Evolutionary conservation across 495 filamentous ascomycete species (phyloP).

Genomic region (Penicillium lagena): DNA sequence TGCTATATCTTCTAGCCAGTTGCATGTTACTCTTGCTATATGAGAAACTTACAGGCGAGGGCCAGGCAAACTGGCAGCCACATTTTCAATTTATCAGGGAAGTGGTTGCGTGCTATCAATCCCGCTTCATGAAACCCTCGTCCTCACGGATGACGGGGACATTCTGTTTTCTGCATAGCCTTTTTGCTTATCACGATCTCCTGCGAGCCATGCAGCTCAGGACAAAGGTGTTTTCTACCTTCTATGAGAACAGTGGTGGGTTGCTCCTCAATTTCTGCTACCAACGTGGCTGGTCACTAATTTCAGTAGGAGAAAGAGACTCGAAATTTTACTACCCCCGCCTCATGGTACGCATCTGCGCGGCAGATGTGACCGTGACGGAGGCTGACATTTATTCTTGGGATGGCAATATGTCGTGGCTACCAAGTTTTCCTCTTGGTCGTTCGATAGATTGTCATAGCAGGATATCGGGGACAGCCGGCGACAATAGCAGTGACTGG

Average conservation of each 20-base stretch:
- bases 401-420: slow-evolving; percentile 4
- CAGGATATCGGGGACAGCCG: too few relatives aligned
- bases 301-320: too few relatives aligned
- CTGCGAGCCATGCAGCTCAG: not conserved
- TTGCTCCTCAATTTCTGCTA: too few relatives aligned
- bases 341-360: slow-evolving; percentile 1
- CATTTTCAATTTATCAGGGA: not conserved
- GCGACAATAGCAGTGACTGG: too few relatives aligned
- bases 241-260: not conserved
- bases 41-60: slow-evolving; percentile 1
- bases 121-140: too few relatives aligned
- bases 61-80: slow-evolving; percentile 1
- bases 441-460: too few relatives aligned
- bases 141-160: not conserved
- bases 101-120: too few relatives aligned
- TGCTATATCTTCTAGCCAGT: not conserved
- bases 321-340: not conserved
- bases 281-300: too few relatives aligned
- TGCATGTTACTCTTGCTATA: slow-evolving; percentile 1
- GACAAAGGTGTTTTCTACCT: not conserved
- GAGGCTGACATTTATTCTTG: not conserved
- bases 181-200: slow-evolving; percentile 5
- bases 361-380: not conserved
- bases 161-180: slow-evolving; percentile 1
- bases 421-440: not conserved